These are phyloP conservation scores for Aurifilum marmelostoma DNA, from an alignment of 2,329 filamentous ascomycete genomes.

Conservation along the genomic window DNA sequence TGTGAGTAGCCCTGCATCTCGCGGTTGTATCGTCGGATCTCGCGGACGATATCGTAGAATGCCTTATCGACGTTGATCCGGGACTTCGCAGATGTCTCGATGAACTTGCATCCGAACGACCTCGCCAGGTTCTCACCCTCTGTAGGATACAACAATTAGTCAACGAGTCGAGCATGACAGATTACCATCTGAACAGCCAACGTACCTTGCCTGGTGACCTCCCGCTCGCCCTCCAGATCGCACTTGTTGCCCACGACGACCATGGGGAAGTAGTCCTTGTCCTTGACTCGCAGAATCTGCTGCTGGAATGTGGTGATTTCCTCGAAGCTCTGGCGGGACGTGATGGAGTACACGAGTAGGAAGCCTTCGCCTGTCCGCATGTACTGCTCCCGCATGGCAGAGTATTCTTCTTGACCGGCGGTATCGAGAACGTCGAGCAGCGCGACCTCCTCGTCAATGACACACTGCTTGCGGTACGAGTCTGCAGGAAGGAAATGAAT, in stretches of 20 bases:
- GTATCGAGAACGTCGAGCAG: constrained; percentile 98
- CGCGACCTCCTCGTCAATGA: constrained; percentile 97
- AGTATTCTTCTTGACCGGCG: constrained; percentile 98
- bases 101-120: constrained; percentile 95
- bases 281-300: constrained; percentile 97
- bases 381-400: constrained; percentile 99
- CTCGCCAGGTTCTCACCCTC: constrained; percentile 87
- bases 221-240: constrained; percentile 91
- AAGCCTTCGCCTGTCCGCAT: constrained; percentile 99
- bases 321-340: constrained; percentile 94
- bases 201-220: constrained; percentile 89
- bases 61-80: constrained; percentile 98
- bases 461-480: constrained; percentile 99
- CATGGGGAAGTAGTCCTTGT: constrained; percentile 99
- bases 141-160: constrained; percentile 44
- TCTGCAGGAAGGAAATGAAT: constrained; percentile 57
- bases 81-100: constrained; percentile 98
- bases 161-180: background rate
- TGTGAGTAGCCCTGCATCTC: constrained; percentile 90
- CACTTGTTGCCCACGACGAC: constrained; percentile 99
- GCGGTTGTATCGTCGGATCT: constrained; percentile 97
- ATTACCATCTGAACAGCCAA: constrained; percentile 30
- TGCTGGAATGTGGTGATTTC: constrained; percentile 99
- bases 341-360: constrained; percentile 97
- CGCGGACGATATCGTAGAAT: constrained; percentile 97